phyloP scores from a whole-genome alignment of 768 basidiomycete genomes.

The Leucosporidium yakuticum region DNA sequence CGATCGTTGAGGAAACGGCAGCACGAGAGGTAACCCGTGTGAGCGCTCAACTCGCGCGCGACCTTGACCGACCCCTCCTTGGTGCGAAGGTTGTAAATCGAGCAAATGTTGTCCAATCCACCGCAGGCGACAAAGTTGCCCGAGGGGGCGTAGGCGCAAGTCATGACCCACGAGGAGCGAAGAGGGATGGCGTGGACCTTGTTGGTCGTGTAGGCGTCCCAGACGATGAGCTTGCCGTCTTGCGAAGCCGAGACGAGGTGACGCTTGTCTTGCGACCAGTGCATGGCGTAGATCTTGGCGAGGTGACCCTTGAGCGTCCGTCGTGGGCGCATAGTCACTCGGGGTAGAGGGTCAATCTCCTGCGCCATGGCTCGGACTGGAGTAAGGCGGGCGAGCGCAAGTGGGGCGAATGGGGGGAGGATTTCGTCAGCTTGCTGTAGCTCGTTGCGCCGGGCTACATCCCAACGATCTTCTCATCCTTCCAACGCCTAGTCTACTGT shows the following conservation, averaged over 20 bases:
- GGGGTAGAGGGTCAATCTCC: constrained; percentile 89
- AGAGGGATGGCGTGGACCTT: constrained; percentile 99
- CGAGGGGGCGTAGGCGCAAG: constrained; percentile 94
- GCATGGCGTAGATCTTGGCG: constrained; percentile 99
- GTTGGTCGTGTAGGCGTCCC: constrained; percentile 99
- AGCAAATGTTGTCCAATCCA: constrained; percentile 98
- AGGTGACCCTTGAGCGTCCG: constrained; percentile 94
- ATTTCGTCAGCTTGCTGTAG: neutral
- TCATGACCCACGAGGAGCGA: constrained; percentile 99
- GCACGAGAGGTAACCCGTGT: constrained; percentile 95
- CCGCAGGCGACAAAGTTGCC: constrained; percentile 98
- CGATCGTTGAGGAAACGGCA: constrained; percentile 98
- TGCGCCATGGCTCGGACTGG: constrained; percentile 97
- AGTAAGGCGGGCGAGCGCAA: neutral
- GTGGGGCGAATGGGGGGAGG: neutral
- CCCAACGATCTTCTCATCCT: constrained; percentile 1
- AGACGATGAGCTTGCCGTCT: constrained; percentile 98
- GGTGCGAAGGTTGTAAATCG: constrained; percentile 89
- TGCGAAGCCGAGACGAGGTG: constrained; percentile 99
- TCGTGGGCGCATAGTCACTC: constrained; percentile 93
- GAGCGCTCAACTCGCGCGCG: constrained; percentile 89
- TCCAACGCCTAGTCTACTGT: neutral
- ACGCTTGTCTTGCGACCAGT: constrained; percentile 94
- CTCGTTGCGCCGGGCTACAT: neutral
- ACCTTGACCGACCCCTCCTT: constrained; percentile 70